phyloP scores from a whole-genome alignment of 2,329 filamentous ascomycete species.

The Calonectria leucothoes region DNA sequence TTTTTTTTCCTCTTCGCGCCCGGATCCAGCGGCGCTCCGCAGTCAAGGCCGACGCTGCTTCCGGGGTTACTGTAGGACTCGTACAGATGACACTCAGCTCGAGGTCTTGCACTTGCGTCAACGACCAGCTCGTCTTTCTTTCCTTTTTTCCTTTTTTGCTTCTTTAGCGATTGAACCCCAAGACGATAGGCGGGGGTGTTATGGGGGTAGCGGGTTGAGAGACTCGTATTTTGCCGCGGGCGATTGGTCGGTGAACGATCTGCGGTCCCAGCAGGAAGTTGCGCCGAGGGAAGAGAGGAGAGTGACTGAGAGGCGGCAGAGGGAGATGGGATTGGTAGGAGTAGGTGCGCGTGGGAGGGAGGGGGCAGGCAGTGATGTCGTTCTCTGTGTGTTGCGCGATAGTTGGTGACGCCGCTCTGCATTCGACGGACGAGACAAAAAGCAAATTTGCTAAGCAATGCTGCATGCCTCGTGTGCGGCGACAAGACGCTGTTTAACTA shows the following conservation, averaged over 20 bases:
- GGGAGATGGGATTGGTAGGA: conserved; percentile 27
- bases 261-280: conserved; percentile 25
- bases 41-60: conserved; percentile 9
- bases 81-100: background rate
- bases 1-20: background rate
- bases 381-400: background rate
- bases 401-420: background rate
- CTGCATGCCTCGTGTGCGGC: conserved; percentile 3
- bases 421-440: conserved; percentile 12
- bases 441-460: conserved; percentile 19
- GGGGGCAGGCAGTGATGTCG: conserved; percentile 1
- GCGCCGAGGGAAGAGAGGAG: conserved; percentile 15
- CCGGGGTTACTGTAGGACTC: background rate
- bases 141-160: conserved; percentile 4
- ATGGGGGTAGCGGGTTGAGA: background rate
- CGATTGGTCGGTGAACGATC: conserved; percentile 32
- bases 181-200: background rate
- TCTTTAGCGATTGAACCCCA: conserved; percentile 18
- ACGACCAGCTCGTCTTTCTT: background rate
- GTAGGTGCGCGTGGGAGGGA: background rate
- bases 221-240: conserved; percentile 1
- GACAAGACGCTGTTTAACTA: conserved; percentile 3
- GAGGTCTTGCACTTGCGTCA: conserved; percentile 7
- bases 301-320: conserved; percentile 2
- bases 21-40: conserved; percentile 9